Conservation (phyloP, 2,329 filamentous ascomycete species). For the Diplodia mutila region DNA sequence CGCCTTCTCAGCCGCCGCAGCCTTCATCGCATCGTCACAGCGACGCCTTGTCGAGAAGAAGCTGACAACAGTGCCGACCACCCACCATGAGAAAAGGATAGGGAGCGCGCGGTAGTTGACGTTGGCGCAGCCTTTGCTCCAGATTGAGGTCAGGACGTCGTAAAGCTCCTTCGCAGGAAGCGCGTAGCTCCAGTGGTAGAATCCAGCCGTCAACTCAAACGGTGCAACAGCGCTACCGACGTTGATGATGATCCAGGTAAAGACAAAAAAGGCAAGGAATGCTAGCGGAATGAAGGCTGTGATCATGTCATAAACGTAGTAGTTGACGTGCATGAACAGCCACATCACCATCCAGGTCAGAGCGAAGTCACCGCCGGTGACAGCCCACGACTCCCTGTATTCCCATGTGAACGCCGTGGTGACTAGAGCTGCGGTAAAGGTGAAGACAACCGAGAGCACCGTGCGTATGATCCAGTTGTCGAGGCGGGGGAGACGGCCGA, state of each 20-base stretch:
- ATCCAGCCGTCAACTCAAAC: constrained; percentile 45
- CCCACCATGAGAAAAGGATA: constrained; percentile 48
- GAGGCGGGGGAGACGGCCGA: constrained; percentile 28
- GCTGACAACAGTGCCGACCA: constrained; percentile 29
- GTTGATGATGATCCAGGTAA: constrained; percentile 49
- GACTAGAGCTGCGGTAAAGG: constrained; percentile 41
- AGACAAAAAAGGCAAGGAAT: constrained; percentile 48
- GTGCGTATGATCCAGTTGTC: constrained; percentile 36
- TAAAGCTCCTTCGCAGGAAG: constrained; percentile 47
- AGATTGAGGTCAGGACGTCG: constrained; percentile 45
- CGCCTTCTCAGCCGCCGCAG: constrained; percentile 4
- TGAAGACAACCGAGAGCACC: constrained; percentile 38
- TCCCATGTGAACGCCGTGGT: constrained; percentile 49
- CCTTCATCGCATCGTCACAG: constrained; percentile 2
- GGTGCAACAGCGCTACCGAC: constrained; percentile 46
- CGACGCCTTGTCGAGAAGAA: constrained; percentile 8
- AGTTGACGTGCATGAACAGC: constrained; percentile 50
- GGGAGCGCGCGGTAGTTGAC: constrained; percentile 47
- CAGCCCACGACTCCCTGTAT: constrained; percentile 44
- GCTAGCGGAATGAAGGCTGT: constrained; percentile 44
- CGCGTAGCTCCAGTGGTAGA: constrained; percentile 44
- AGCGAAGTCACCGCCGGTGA: constrained; percentile 43
- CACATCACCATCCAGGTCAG: constrained; percentile 48
- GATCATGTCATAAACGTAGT: constrained; percentile 46
- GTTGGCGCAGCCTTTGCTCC: constrained; percentile 49